Evolutionary conservation across 306 rosid genomes (phyloP).

Genomic region (Cucumis melo): DNA sequence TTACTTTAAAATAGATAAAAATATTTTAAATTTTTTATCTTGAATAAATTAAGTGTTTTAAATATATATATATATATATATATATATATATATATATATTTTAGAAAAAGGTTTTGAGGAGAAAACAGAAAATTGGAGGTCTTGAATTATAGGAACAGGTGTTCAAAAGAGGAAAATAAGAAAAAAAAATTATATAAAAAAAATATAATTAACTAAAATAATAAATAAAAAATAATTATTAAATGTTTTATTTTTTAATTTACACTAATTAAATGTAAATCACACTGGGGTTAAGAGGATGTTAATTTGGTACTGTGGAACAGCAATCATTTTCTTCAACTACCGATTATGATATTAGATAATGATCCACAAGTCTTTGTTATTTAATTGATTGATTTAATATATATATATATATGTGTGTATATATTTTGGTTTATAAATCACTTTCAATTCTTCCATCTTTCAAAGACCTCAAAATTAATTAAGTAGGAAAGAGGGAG

Average conservation of each 20-base stretch:
- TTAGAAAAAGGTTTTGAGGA: too few species aligned
- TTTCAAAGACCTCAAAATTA: neutral
- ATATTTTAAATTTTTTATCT: too few species aligned
- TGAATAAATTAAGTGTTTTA: too few species aligned
- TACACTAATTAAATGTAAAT: too few species aligned
- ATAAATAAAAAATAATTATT: too few species aligned
- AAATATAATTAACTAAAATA: too few species aligned
- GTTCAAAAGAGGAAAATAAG: too few species aligned
- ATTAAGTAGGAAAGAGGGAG: neutral
- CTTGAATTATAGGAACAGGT: neutral
- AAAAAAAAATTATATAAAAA: too few species aligned
- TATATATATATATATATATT: too few species aligned
- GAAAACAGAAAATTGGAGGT: neutral
- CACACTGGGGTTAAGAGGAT: neutral
- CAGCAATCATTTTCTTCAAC: slow-evolving; percentile 1
- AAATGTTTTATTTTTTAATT: too few species aligned
- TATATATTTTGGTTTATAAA: neutral
- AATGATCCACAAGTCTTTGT: neutral
- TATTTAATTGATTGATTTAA: neutral
- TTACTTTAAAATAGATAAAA: too few species aligned
- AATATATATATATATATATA: too few species aligned
- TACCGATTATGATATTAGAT: neutral
- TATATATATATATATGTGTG: neutral
- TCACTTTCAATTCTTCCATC: neutral
- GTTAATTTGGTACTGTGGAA: neutral